phyloP scores from a whole-genome alignment of 306 rosid genomes.

The Dicorynia guianensis region DNA sequence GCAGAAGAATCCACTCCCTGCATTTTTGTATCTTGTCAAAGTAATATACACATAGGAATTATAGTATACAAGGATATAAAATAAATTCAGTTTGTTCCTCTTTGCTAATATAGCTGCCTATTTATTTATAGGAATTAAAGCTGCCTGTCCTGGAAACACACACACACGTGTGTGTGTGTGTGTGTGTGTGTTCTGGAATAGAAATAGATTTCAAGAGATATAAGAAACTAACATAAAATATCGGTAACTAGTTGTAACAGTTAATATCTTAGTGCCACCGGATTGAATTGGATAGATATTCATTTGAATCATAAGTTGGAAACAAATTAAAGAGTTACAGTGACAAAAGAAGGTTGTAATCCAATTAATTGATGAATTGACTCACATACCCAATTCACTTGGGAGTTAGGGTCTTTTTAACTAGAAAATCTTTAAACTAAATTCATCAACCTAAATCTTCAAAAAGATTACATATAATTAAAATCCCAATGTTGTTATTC shows the following conservation, averaged over 20 bases:
- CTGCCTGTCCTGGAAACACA: too few species aligned
- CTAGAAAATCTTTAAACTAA: slow-evolving; percentile 33
- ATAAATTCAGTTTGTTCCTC: neutral
- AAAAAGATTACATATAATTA: neutral
- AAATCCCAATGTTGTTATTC: slow-evolving; percentile 8
- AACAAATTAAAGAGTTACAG: slow-evolving; percentile 14
- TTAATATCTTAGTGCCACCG: neutral
- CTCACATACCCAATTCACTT: neutral
- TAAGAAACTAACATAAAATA: neutral
- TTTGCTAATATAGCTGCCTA: neutral
- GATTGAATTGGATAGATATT: neutral
- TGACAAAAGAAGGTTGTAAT: neutral
- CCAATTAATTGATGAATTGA: slow-evolving; percentile 10
- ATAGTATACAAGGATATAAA: neutral
- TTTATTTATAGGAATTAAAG: neutral
- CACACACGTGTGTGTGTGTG: too few species aligned
- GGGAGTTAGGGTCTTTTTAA: slow-evolving; percentile 1
- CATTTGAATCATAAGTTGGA: slow-evolving; percentile 17
- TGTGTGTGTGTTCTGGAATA: slow-evolving; percentile 26
- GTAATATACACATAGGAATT: neutral
- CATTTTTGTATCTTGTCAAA: slow-evolving; percentile 4
- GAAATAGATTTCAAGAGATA: neutral
- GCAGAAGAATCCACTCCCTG: slow-evolving; percentile 1
- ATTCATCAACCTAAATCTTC: neutral
- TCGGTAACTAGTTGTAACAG: neutral